Percentiles rank a stretch among this genome's conserved stretches.
phyloP scores from a whole-genome alignment of 2,329 filamentous ascomycete species.

The Sporothrix brunneoviolacea region DNA sequence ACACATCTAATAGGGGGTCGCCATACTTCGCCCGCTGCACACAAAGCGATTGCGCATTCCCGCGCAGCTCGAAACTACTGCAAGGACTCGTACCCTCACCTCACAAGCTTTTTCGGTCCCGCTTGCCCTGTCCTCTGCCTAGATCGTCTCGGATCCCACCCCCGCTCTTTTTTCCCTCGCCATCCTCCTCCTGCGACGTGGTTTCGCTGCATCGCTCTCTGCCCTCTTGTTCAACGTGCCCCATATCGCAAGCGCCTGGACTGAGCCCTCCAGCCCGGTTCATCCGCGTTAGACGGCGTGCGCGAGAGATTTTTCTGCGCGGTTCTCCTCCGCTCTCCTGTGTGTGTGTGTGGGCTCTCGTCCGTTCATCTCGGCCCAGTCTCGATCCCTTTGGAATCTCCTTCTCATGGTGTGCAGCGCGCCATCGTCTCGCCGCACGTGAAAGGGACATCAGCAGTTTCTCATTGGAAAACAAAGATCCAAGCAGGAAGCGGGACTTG shows the following conservation, averaged over 20 bases:
- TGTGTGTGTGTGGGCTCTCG: constrained; percentile 5
- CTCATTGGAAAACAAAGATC: not conserved
- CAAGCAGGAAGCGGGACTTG: not conserved
- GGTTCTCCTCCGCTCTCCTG: not conserved
- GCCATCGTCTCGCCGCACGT: constrained; percentile 4
- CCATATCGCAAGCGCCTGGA: too few species aligned
- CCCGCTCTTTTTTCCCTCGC: too few species aligned
- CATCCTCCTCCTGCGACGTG: too few species aligned
- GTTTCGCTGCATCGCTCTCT: too few species aligned
- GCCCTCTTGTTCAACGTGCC: too few species aligned
- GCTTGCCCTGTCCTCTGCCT: too few species aligned
- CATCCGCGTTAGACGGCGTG: too few species aligned
- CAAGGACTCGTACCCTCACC: not conserved
- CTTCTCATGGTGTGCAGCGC: constrained; percentile 1
- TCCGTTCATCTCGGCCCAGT: not conserved
- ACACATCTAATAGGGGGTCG: constrained; percentile 6
- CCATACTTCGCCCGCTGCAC: not conserved
- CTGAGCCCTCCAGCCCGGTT: too few species aligned
- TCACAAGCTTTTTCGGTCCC: not conserved
- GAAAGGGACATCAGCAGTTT: constrained; percentile 2
- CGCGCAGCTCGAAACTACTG: too few species aligned
- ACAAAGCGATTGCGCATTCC: too few species aligned
- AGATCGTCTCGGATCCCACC: too few species aligned
- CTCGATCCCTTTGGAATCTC: not conserved
- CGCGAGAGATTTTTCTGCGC: not conserved